phyloP scores from a whole-genome alignment of 768 basidiomycete genomes.

The Auriscalpium orientale region DNA sequence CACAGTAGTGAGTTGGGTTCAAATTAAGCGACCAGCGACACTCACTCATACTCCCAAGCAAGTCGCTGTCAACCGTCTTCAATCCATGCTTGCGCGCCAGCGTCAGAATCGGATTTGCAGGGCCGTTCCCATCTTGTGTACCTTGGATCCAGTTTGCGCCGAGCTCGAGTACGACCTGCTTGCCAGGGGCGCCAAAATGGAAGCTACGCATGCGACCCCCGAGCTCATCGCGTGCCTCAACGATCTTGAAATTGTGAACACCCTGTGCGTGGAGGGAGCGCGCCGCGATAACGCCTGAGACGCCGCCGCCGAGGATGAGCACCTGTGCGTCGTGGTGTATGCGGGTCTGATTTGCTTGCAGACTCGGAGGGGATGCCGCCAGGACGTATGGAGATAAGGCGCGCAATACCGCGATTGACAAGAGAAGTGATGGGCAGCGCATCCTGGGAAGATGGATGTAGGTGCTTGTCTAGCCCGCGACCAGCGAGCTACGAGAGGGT shows the following conservation, averaged over 20 bases:
- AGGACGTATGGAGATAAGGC: no score
- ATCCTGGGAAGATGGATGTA: no score
- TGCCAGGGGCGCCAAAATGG: constrained; percentile 31
- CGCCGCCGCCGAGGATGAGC: constrained; percentile 58
- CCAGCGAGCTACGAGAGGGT: no score
- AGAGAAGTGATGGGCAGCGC: no score
- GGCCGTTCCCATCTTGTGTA: constrained; percentile 35
- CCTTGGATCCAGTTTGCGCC: constrained; percentile 32
- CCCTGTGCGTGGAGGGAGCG: constrained; percentile 45
- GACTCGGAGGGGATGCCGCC: no score
- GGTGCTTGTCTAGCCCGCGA: no score
- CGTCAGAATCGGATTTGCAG: constrained; percentile 47
- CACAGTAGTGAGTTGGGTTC: constrained; percentile 16
- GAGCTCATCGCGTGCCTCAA: constrained; percentile 46
- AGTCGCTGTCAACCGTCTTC: constrained; percentile 33
- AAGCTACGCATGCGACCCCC: constrained; percentile 47
- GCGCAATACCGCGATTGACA: no score
- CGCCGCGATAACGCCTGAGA: constrained; percentile 56
- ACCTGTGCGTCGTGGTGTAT: constrained; percentile 24
- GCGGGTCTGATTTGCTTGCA: background rate
- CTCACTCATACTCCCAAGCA: constrained; percentile 20
- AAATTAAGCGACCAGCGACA: background rate
- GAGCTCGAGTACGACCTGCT: constrained; percentile 37
- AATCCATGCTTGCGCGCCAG: constrained; percentile 46
- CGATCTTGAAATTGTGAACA: constrained; percentile 46